A percentile compares a stretch with the other conserved stretches of the same genome.
Conservation (phyloP, 2,329 filamentous ascomycete genomes). For the Penicillium sp. region DNA sequence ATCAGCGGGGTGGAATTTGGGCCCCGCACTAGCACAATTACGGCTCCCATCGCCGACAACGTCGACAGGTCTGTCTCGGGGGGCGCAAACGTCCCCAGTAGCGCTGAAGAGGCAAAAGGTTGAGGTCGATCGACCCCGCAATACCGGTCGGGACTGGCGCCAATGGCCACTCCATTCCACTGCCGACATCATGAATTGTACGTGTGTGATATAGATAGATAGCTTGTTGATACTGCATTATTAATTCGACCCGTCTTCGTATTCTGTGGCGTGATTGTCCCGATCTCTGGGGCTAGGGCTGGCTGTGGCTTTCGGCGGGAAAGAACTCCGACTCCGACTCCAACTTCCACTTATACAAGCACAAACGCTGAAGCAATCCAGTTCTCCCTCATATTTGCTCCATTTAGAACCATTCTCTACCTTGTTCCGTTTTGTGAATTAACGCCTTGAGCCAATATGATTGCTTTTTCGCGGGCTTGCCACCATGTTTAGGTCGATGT, state of each 20-base stretch:
- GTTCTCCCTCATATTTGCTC: neutral
- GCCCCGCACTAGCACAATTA: constrained; percentile 19
- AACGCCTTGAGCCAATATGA: neutral
- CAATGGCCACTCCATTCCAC: neutral
- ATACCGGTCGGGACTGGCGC: neutral
- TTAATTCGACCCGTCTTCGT: neutral
- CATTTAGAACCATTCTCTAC: neutral
- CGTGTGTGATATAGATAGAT: constrained; percentile 22
- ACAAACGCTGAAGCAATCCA: neutral
- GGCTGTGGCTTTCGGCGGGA: neutral
- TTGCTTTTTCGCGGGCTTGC: neutral
- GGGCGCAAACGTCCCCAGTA: neutral
- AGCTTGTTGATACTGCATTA: constrained; percentile 6
- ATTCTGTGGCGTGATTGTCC: neutral
- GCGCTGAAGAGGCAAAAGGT: constrained; percentile 6
- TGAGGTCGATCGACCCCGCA: neutral
- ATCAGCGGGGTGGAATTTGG: constrained; percentile 75
- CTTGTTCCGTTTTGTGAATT: neutral
- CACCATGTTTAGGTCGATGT: neutral
- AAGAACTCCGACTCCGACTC: neutral
- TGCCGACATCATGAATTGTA: constrained; percentile 11
- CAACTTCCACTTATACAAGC: neutral
- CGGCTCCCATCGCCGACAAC: constrained; percentile 25
- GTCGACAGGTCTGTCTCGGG: constrained; percentile 28
- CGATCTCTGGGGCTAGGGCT: neutral